These are phyloP conservation scores for Starmera stellimalicola DNA, from an alignment of 1,139 yeast genomes.

Conservation along the genomic window DNA sequence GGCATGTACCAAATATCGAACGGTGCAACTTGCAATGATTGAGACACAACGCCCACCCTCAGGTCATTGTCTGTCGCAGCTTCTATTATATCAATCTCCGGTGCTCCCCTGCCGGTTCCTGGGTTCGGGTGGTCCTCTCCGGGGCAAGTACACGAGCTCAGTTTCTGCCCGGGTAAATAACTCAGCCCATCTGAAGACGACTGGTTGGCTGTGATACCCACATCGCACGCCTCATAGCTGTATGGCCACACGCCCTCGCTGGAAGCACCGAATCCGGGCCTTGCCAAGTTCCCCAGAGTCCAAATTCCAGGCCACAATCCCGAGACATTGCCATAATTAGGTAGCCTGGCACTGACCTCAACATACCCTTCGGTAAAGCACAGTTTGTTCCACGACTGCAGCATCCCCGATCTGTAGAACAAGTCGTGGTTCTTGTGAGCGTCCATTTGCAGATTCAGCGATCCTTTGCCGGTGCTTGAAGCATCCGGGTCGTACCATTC, in stretches of 20 bases:
- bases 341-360: conserved; percentile 62
- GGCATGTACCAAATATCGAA: conserved; percentile 82
- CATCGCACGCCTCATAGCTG: conserved; percentile 70
- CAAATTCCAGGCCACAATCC: conserved; percentile 92
- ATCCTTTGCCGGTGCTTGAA: conserved; percentile 55
- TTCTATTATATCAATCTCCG: conserved; percentile 81
- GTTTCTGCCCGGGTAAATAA: conserved; percentile 67
- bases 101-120: conserved; percentile 82
- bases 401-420: conserved; percentile 78
- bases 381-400: conserved; percentile 76
- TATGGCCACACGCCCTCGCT: conserved; percentile 91
- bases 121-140: conserved; percentile 74
- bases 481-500: conserved; percentile 93
- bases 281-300: conserved; percentile 79
- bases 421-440: conserved; percentile 64
- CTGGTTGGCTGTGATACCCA: conserved; percentile 86
- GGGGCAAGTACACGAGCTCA: conserved; percentile 60
- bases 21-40: conserved; percentile 78
- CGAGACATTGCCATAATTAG: conserved; percentile 56
- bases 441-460: conserved; percentile 55
- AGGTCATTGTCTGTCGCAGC: conserved; percentile 48
- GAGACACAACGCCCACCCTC: conserved; percentile 50
- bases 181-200: conserved; percentile 75
- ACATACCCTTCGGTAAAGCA: conserved; percentile 72
- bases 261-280: conserved; percentile 73